Conservation (phyloP, 169 alveolate genomes). For the Neospora caninum region DNA sequence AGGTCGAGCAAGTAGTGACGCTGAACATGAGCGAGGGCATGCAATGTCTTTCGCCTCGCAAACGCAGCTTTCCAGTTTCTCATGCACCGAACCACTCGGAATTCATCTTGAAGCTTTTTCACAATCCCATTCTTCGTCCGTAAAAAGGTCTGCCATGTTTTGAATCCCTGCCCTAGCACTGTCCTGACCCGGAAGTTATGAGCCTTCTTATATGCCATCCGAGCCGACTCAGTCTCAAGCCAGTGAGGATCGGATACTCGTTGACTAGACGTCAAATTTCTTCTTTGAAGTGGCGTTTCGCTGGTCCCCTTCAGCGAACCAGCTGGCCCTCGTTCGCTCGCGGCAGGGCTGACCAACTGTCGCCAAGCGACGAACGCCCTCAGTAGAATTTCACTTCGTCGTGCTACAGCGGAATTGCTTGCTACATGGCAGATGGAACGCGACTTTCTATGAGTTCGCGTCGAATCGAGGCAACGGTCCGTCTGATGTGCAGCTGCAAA, state of each 20-base stretch:
- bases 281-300: no score
- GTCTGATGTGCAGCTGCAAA: no score
- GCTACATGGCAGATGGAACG: no score
- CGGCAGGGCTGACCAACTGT: background rate
- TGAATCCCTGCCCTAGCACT: background rate
- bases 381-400: background rate
- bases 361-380: background rate
- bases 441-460: no score
- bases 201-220: background rate
- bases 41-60: background rate
- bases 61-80: slow-evolving; percentile 31
- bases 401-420: no score
- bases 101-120: slow-evolving; percentile 3
- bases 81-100: slow-evolving; percentile 13
- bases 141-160: background rate
- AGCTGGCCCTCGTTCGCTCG: no score
- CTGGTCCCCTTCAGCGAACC: no score
- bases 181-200: background rate
- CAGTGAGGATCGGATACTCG: background rate
- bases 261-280: no score
- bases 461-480: no score
- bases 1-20: background rate
- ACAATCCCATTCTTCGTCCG: background rate
- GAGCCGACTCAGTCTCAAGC: background rate
- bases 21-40: slow-evolving; percentile 37